phyloP scores from a whole-genome alignment of 345 rosid species.

The Geranium brycei region DNA sequence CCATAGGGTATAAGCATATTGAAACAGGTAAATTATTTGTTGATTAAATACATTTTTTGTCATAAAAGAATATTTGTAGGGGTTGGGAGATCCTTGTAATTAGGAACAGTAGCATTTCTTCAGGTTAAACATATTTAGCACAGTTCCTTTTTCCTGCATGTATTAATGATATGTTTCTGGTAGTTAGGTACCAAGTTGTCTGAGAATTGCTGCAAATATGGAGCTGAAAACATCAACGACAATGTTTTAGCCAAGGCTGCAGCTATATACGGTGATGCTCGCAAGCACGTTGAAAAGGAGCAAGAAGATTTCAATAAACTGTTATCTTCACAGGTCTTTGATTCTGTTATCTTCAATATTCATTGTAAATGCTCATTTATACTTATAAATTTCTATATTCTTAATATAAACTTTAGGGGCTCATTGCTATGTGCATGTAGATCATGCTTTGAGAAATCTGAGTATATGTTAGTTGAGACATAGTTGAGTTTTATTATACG shows the following conservation, averaged over 20 bases:
- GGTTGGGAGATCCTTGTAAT: background rate
- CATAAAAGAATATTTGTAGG: background rate
- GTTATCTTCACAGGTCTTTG: conserved; percentile 60
- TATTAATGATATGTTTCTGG: conserved; percentile 5
- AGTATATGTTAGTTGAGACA: background rate
- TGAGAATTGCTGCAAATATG: conserved; percentile 76
- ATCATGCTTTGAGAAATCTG: background rate
- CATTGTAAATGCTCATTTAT: background rate
- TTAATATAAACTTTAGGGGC: background rate
- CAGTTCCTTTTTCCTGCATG: background rate
- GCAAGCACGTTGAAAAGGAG: conserved; percentile 79
- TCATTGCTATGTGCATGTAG: too few species aligned
- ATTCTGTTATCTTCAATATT: background rate
- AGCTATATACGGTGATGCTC: conserved; percentile 84
- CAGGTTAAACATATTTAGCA: conserved; percentile 2
- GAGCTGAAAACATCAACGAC: conserved; percentile 70
- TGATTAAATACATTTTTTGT: conserved; percentile 7
- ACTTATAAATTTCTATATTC: background rate
- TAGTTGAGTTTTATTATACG: background rate
- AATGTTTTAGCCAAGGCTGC: conserved; percentile 80
- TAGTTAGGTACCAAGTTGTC: conserved; percentile 69
- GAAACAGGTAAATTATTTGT: conserved; percentile 55
- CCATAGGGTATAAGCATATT: conserved; percentile 68
- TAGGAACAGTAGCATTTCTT: conserved; percentile 3
- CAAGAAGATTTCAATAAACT: conserved; percentile 67